Percentiles rank a stretch among this genome's conserved stretches.
These are phyloP conservation scores for Tetrapisispora nanseiensis DNA, from an alignment of 805 yeast genomes.

Conservation along the genomic window DNA sequence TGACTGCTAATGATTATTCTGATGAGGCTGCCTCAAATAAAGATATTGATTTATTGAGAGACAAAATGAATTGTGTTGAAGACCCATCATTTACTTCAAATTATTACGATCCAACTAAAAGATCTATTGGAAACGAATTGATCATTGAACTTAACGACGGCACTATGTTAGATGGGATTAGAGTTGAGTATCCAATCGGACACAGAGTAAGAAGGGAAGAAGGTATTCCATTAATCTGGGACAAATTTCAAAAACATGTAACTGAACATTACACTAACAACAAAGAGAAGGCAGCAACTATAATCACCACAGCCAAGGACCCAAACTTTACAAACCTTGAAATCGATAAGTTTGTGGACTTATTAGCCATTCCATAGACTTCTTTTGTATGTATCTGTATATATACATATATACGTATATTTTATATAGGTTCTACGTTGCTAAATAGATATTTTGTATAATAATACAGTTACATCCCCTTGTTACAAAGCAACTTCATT, in stretches of 20 bases:
- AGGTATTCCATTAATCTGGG: constrained; percentile 44
- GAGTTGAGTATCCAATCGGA: constrained; percentile 49
- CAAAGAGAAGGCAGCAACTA: constrained; percentile 29
- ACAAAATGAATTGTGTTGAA: constrained; percentile 45
- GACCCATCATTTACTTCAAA: constrained; percentile 40
- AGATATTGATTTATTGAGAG: constrained; percentile 42
- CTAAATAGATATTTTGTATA: too few relatives aligned
- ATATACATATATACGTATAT: too few relatives aligned
- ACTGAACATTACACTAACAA: constrained; percentile 34
- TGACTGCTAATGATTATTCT: constrained; percentile 49
- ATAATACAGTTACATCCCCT: too few relatives aligned
- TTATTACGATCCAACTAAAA: constrained; percentile 47
- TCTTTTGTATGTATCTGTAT: too few relatives aligned
- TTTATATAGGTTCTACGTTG: too few relatives aligned
- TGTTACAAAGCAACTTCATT: too few relatives aligned
- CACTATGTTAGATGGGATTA: constrained; percentile 41
- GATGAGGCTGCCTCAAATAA: constrained; percentile 43
- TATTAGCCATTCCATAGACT: too few relatives aligned
- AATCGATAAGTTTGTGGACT: constrained; percentile 39
- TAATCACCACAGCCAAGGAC: constrained; percentile 30
- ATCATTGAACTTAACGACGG: constrained; percentile 45
- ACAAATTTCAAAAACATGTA: constrained; percentile 44
- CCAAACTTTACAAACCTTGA: constrained; percentile 33
- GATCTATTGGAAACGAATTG: constrained; percentile 49
- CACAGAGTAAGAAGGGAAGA: constrained; percentile 50